Evolutionary conservation across 2,329 filamentous ascomycete species (phyloP).

Genomic region (Penicillium sp.): DNA sequence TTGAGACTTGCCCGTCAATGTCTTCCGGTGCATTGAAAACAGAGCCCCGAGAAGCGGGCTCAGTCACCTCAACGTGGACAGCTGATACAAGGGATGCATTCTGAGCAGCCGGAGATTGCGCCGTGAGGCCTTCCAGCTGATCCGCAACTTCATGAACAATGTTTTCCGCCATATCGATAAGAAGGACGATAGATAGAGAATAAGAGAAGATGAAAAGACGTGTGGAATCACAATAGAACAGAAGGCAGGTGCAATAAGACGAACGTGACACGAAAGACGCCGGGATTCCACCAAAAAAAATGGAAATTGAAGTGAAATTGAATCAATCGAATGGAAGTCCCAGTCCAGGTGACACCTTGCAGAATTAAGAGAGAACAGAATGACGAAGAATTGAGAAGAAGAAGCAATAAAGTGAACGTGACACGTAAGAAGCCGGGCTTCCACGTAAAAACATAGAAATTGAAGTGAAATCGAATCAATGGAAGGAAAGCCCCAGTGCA

Average conservation of each 20-base stretch:
- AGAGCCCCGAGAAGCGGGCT: background rate
- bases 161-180: background rate
- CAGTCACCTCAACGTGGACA: background rate
- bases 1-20: fast-evolving
- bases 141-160: background rate
- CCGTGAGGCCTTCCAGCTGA: background rate
- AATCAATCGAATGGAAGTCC: too few species aligned
- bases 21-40: background rate
- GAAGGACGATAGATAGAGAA: too few species aligned
- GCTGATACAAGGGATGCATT: background rate
- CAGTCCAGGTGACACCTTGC: too few species aligned
- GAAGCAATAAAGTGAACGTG: background rate
- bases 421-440: background rate
- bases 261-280: too few species aligned
- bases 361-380: too few species aligned
- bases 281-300: too few species aligned
- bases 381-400: background rate
- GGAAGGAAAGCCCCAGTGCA: background rate
- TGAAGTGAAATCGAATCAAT: background rate
- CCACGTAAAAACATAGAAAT: too few species aligned
- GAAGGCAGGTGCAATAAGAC: too few species aligned
- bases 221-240: background rate
- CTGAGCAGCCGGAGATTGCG: background rate
- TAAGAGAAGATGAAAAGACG: background rate
- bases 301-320: too few species aligned